Conservation (phyloP, 2,329 filamentous ascomycete species). For the Alternaria ethzedia region DNA sequence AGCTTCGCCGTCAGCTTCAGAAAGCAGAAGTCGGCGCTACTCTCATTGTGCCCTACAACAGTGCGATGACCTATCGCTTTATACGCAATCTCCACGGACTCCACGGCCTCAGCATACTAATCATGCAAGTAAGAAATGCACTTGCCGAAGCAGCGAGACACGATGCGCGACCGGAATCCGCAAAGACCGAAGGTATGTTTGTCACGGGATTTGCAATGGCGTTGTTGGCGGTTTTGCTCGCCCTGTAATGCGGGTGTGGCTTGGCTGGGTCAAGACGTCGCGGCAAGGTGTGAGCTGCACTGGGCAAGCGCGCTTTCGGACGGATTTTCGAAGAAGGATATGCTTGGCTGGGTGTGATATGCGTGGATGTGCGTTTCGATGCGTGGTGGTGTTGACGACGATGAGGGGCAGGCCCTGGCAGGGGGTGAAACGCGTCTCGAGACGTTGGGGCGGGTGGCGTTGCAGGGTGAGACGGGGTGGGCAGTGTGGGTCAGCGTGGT, state of each 20-base stretch:
- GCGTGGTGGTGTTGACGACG: neutral
- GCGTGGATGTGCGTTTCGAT: neutral
- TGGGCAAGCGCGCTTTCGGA: neutral
- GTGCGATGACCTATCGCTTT: neutral
- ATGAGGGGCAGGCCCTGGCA: neutral
- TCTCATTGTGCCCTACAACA: slow-evolving; percentile 2
- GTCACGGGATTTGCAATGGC: neutral
- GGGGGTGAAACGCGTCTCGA: slow-evolving; percentile 3
- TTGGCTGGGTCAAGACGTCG: slow-evolving; percentile 9
- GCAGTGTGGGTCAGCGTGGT: neutral
- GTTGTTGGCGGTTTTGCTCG: neutral
- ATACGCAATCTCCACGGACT: neutral
- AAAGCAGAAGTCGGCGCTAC: slow-evolving; percentile 15
- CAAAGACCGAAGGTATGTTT: neutral
- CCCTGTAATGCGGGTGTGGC: neutral
- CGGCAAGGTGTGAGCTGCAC: neutral
- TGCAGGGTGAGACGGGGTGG: slow-evolving; percentile 3
- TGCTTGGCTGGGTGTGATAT: neutral
- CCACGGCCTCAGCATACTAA: neutral
- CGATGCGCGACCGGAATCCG: neutral
- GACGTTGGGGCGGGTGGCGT: neutral
- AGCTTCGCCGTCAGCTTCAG: slow-evolving; percentile 27
- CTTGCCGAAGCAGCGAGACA: neutral
- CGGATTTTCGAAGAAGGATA: neutral
- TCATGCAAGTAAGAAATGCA: neutral